Evolutionary conservation across 2,329 filamentous ascomycete genomes (phyloP).

Genomic region (Beauveria medogensis): DNA sequence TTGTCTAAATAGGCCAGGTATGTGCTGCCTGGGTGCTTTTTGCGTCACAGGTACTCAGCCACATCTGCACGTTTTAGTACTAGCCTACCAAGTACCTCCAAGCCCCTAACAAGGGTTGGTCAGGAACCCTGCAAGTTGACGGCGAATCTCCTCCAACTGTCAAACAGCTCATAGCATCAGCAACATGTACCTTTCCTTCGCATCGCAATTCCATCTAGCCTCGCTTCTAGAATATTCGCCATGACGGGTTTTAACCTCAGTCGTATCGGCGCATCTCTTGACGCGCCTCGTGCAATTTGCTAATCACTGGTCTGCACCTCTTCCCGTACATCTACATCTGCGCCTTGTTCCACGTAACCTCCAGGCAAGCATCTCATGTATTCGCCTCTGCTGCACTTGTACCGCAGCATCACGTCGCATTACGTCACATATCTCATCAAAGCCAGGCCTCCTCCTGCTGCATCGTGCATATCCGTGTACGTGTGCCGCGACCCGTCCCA

Average conservation of each 20-base stretch:
- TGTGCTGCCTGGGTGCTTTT: background rate
- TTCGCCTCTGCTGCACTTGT: background rate
- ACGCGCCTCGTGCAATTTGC: background rate
- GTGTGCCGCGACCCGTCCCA: background rate
- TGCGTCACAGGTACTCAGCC: background rate
- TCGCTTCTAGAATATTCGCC: background rate
- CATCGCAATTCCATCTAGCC: background rate
- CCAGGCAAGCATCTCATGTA: background rate
- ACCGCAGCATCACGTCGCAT: background rate
- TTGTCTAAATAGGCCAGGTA: too few relatives aligned
- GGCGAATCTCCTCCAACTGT: background rate
- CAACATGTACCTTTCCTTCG: background rate
- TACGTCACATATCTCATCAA: background rate
- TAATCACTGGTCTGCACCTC: background rate
- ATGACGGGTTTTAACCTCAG: too few relatives aligned
- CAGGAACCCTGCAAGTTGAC: background rate
- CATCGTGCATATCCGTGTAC: background rate
- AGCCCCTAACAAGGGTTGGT: too few relatives aligned
- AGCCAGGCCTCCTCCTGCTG: constrained; percentile 1
- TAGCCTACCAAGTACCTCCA: too few relatives aligned
- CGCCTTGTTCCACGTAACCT: background rate
- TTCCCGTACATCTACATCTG: background rate
- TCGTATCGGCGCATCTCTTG: background rate
- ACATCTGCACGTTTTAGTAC: background rate
- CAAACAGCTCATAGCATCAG: background rate